phyloP scores from a whole-genome alignment of 140 eudicot genomes.

The Bidens hawaiensis region DNA sequence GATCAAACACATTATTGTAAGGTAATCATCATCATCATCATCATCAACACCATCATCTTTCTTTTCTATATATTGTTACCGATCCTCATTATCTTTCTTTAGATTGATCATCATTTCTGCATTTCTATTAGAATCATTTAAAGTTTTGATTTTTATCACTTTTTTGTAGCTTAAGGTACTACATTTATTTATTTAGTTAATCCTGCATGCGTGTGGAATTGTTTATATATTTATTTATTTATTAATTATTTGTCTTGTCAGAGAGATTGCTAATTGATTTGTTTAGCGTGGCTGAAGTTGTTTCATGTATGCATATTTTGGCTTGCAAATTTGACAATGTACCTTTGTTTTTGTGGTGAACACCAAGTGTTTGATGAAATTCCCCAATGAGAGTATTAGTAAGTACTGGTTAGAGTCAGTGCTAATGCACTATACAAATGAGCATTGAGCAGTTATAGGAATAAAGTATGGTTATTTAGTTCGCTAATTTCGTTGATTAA shows the following conservation, averaged over 20 bases:
- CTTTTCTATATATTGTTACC: not conserved
- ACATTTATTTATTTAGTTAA: not conserved
- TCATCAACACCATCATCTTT: not conserved
- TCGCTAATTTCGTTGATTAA: not conserved
- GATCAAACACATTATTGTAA: constrained; percentile 6
- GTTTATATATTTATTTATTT: not conserved
- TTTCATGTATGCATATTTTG: constrained; percentile 7
- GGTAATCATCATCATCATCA: too few species aligned
- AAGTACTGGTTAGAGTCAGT: not conserved
- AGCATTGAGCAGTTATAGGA: not conserved
- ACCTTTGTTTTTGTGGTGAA: not conserved
- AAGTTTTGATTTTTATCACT: not conserved
- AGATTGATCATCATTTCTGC: too few species aligned
- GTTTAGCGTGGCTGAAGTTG: too few species aligned
- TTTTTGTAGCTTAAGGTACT: not conserved
- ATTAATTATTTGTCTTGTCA: constrained; percentile 2
- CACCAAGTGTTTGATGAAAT: constrained; percentile 16
- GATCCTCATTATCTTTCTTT: not conserved
- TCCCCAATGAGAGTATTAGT: not conserved
- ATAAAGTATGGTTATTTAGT: not conserved
- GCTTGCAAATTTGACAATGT: not conserved
- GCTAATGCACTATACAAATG: not conserved
- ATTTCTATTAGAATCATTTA: constrained; percentile 2
- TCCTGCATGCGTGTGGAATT: constrained; percentile 20
- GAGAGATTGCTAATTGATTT: constrained; percentile 11